Percentiles rank a stretch among this genome's conserved stretches.
These are phyloP conservation scores for Akanthomyces lecanii DNA, from an alignment of 2,329 filamentous ascomycete genomes.

Conservation along the genomic window DNA sequence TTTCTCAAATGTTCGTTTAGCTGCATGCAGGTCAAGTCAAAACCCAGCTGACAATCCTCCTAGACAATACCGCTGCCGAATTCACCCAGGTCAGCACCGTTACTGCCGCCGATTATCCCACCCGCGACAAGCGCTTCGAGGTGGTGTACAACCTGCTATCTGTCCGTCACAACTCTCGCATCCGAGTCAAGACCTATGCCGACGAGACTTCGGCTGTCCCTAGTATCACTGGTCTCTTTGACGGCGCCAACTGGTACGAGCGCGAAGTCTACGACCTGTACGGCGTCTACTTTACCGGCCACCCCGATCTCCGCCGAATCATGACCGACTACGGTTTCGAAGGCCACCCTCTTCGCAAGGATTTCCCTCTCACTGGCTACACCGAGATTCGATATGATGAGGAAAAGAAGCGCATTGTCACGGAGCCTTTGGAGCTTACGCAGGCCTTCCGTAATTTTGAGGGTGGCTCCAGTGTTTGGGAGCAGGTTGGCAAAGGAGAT, in stretches of 20 bases:
- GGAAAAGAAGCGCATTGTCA: constrained; percentile 99
- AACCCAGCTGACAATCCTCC: not conserved
- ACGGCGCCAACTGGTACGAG: constrained; percentile 98
- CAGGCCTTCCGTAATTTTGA: constrained; percentile 99
- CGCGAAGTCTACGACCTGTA: constrained; percentile 97
- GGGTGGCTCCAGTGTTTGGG: constrained; percentile 71
- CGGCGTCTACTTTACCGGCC: constrained; percentile 91
- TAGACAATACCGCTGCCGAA: constrained; percentile 93
- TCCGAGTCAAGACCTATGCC: constrained; percentile 97
- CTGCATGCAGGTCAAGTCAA: not conserved
- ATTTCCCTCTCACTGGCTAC: constrained; percentile 96
- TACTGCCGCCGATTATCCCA: constrained; percentile 93
- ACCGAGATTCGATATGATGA: constrained; percentile 98
- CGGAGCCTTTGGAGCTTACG: constrained; percentile 94
- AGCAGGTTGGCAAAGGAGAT: constrained; percentile 62
- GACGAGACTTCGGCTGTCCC: constrained; percentile 94
- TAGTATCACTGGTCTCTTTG: constrained; percentile 78
- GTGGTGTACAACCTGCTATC: constrained; percentile 96
- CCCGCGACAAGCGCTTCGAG: constrained; percentile 92
- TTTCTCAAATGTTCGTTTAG: constrained; percentile 74
- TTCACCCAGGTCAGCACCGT: constrained; percentile 92
- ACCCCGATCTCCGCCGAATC: constrained; percentile 93
- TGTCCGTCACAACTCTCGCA: constrained; percentile 92
- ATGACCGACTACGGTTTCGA: constrained; percentile 99
- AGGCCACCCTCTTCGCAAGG: constrained; percentile 93